A percentile compares a stretch with the other conserved stretches of the same genome.
Evolutionary conservation across 371 early-diverging fungal genomes (phyloP).

Genomic region (Mortierella sp.): DNA sequence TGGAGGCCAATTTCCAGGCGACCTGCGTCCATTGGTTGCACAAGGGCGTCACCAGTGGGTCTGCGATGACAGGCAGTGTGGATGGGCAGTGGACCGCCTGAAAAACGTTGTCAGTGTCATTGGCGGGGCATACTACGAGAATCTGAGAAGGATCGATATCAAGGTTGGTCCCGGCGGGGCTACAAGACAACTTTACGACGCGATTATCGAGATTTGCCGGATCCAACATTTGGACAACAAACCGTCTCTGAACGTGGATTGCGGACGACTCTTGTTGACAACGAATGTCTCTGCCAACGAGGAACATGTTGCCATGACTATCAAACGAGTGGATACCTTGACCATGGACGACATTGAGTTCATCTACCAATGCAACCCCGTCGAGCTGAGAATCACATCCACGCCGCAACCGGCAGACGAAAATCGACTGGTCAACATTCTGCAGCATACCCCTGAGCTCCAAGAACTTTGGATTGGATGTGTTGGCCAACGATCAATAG

Average conservation of each 20-base stretch:
- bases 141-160: background rate
- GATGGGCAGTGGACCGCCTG: background rate
- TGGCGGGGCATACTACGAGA: too few relatives aligned
- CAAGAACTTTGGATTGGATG: background rate
- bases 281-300: background rate
- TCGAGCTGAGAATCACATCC: too few relatives aligned
- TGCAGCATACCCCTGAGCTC: background rate
- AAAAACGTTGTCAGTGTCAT: background rate
- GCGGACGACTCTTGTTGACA: background rate
- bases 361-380: background rate
- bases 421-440: background rate
- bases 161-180: background rate
- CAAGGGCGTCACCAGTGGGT: background rate
- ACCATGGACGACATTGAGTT: background rate
- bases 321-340: background rate
- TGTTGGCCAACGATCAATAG: background rate
- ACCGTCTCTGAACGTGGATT: background rate
- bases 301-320: background rate
- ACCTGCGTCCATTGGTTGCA: background rate
- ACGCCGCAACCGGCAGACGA: background rate
- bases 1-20: background rate
- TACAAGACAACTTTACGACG: background rate
- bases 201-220: background rate
- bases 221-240: background rate
- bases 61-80: background rate